Conservation (phyloP, 495 filamentous ascomycete species). For the Glarea lozoyensis region DNA sequence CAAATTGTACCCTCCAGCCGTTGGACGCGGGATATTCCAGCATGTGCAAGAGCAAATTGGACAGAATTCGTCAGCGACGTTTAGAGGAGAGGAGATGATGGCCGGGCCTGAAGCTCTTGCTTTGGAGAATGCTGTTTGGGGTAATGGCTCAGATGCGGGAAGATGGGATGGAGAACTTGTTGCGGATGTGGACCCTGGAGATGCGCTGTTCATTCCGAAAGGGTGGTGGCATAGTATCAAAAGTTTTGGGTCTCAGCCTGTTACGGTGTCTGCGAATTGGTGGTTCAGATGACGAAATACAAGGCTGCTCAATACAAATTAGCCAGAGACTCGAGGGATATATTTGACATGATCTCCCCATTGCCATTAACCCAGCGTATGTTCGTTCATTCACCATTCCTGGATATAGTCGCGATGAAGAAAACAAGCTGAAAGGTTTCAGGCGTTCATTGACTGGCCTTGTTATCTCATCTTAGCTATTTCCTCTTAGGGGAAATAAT, state of each 20-base stretch:
- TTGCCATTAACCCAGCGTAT: too few species aligned
- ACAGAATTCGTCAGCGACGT: slow-evolving; percentile 36
- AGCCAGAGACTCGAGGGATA: too few species aligned
- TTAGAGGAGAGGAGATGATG: slow-evolving; percentile 93
- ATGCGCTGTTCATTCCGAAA: slow-evolving; percentile 78
- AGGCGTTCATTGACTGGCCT: too few species aligned
- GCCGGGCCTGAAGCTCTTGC: slow-evolving; percentile 55
- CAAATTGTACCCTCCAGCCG: slow-evolving; percentile 53
- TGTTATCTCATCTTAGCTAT: too few species aligned
- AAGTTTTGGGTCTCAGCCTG: slow-evolving; percentile 54
- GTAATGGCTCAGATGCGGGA: slow-evolving; percentile 20
- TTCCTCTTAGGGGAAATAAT: too few species aligned
- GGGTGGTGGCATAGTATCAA: slow-evolving; percentile 97
- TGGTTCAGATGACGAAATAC: slow-evolving; percentile 83
- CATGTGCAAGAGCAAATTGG: slow-evolving; percentile 41
- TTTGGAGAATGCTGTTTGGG: slow-evolving; percentile 67
- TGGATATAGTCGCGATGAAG: too few species aligned
- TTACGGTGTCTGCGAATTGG: slow-evolving; percentile 79
- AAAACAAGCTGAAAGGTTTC: too few species aligned
- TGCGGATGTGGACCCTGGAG: slow-evolving; percentile 50
- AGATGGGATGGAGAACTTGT: slow-evolving; percentile 55
- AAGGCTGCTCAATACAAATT: too few species aligned
- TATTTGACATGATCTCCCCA: too few species aligned
- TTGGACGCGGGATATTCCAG: slow-evolving; percentile 53
- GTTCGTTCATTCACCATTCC: too few species aligned